Evolutionary conservation across 176 grass and related monocot genomes (phyloP).

Genomic region (Zea mays): DNA sequence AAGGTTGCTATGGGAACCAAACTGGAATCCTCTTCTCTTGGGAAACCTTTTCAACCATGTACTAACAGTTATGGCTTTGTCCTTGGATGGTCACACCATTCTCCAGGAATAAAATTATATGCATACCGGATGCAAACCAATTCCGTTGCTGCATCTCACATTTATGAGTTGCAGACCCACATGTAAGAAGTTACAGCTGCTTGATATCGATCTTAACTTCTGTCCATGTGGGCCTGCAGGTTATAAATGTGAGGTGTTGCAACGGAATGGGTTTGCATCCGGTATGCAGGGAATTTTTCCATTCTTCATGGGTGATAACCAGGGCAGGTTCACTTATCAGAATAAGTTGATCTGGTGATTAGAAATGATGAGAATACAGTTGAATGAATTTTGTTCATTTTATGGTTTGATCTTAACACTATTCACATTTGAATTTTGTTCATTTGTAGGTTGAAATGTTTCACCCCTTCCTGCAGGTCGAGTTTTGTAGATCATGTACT

Average conservation of each 20-base stretch:
- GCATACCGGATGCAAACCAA: no score
- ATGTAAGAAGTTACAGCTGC: no score
- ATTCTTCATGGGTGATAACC: slow-evolving; percentile 31
- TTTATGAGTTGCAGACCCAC: no score
- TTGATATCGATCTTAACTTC: no score
- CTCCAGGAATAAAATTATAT: no score
- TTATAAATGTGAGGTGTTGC: no score
- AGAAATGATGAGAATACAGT: background rate
- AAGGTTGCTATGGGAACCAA: slow-evolving; percentile 19
- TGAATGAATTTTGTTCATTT: background rate
- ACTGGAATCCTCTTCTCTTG: slow-evolving; percentile 10
- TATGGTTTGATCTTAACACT: background rate
- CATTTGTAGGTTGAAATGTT: background rate
- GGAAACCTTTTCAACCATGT: background rate
- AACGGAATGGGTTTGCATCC: no score
- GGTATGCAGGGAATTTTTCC: background rate
- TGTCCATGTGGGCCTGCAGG: no score
- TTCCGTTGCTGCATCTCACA: no score
- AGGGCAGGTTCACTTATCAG: background rate
- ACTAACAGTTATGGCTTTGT: background rate
- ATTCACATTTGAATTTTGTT: background rate
- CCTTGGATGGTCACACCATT: slow-evolving; percentile 38
- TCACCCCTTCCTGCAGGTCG: background rate
- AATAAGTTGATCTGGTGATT: background rate
- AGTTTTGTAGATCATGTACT: no score